phyloP scores from a whole-genome alignment of 1,284 basidiomycete genomes.

The Cryptococcus jaspeensis region DNA sequence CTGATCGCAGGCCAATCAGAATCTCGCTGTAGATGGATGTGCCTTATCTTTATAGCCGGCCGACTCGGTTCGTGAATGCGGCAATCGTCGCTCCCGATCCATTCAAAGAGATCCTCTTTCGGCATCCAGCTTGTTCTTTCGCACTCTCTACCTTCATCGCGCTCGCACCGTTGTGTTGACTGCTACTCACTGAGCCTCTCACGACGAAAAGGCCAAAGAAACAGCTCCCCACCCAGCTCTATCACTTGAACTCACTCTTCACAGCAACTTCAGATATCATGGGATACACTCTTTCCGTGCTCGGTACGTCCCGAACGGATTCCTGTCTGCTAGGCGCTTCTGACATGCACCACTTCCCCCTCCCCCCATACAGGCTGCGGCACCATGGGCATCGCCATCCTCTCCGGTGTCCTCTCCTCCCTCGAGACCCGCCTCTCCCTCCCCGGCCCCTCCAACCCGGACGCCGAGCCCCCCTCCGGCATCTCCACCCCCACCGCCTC shows the following conservation, averaged over 20 bases:
- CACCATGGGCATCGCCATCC: slow-evolving; percentile 96
- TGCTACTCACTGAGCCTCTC: too few species aligned
- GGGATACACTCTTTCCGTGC: slow-evolving; percentile 55
- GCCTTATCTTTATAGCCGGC: too few species aligned
- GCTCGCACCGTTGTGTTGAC: too few species aligned
- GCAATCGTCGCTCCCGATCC: too few species aligned
- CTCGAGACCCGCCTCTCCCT: slow-evolving; percentile 41
- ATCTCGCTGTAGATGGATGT: too few species aligned
- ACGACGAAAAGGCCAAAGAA: too few species aligned
- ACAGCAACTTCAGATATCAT: slow-evolving; percentile 32
- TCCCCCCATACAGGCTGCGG: slow-evolving; percentile 72
- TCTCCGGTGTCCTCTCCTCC: slow-evolving; percentile 62
- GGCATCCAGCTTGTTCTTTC: too few species aligned
- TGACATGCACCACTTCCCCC: slow-evolving; percentile 12
- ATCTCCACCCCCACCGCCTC: slow-evolving; percentile 68
- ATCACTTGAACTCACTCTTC: neutral
- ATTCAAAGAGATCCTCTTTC: too few species aligned
- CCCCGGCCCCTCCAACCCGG: slow-evolving; percentile 13
- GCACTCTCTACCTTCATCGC: too few species aligned
- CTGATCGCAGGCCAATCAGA: too few species aligned
- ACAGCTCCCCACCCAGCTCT: too few species aligned
- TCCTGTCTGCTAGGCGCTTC: neutral
- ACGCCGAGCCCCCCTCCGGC: slow-evolving; percentile 74
- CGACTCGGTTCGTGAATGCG: too few species aligned
- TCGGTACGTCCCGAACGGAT: slow-evolving; percentile 50